Conservation (phyloP, 768 basidiomycete genomes). For the Termitomyces sp. region DNA sequence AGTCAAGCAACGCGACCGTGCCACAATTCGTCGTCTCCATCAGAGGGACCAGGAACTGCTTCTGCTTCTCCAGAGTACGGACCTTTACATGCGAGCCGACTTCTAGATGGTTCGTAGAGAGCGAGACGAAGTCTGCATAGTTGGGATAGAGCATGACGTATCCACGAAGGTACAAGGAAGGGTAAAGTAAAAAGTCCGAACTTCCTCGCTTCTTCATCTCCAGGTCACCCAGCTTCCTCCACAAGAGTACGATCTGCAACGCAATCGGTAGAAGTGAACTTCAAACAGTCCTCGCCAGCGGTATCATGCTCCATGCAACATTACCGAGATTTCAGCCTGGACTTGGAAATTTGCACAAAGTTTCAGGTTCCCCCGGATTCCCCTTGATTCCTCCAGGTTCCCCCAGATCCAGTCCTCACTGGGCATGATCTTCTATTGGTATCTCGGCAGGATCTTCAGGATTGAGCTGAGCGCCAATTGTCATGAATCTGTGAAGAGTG, state of each 20-base stretch:
- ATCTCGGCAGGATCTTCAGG: constrained; percentile 26
- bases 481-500: constrained; percentile 34
- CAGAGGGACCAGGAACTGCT: constrained; percentile 66
- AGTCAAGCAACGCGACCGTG: constrained; percentile 43
- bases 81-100: constrained; percentile 75
- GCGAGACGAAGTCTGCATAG: constrained; percentile 62
- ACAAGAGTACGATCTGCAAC: too few relatives aligned
- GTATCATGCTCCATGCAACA: too few relatives aligned
- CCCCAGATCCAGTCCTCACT: too few relatives aligned
- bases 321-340: too few relatives aligned
- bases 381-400: too few relatives aligned
- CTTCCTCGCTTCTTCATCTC: too few relatives aligned
- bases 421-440: neutral
- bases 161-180: constrained; percentile 59
- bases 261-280: too few relatives aligned
- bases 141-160: constrained; percentile 92
- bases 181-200: too few relatives aligned
- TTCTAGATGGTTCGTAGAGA: constrained; percentile 92
- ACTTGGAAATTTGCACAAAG: too few relatives aligned
- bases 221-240: too few relatives aligned
- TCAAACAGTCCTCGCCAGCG: too few relatives aligned
- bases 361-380: too few relatives aligned
- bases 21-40: constrained; percentile 35
- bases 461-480: constrained; percentile 38
- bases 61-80: constrained; percentile 55